Evolutionary conservation across 2,329 filamentous ascomycete genomes (phyloP), one percentile per base, ranked within the genome.

Genomic region (Calycina marina): DNA sequence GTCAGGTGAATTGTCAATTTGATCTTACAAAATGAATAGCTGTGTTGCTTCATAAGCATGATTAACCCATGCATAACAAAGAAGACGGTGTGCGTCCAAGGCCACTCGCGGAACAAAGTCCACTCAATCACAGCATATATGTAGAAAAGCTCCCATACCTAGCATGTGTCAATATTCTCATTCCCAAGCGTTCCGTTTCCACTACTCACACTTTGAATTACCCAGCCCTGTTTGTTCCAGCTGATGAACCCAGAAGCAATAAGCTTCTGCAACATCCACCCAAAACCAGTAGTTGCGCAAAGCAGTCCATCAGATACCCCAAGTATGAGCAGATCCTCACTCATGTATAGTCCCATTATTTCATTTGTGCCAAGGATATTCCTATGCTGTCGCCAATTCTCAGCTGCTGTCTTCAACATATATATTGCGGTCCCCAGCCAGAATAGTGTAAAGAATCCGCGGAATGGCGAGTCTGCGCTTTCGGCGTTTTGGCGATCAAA

Each of bases 11-110:
- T 27, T 10, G 6, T 4, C 10, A 5, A 6, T 8, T 12, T 30
- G 17, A 20, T 33, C 42, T 39, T 40, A 42, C 40, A 85, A 43
- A 82, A 83, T 4, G 76, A 67, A 47, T 82, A 85, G 12, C 74
- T 78, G 50, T 85, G 81, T 54, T 84, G 78, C 58, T 88, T 88
- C 81, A 86, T 86, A 14, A 86, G 51, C 64, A 85, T 77, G 3
- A 79, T 70, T 34, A 86, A 57, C 10, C 72, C 72, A 48, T 86
- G 79, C 12, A 86, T 58, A 6, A 81, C 72, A 31, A 82, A 79
- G 52, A 80, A 84, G 12, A 84, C 75, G 2, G 77, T 82, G 47
- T 84, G 80, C 10, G 80, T 82, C 81, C 81, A 86, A 1, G 79
- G 77, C 81, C 80, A 88, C 31, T 83, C 70, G 4, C 79, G 66